Evolutionary conservation across 805 yeast species (phyloP).

Genomic region (Kodamaea nitidulidarum): DNA sequence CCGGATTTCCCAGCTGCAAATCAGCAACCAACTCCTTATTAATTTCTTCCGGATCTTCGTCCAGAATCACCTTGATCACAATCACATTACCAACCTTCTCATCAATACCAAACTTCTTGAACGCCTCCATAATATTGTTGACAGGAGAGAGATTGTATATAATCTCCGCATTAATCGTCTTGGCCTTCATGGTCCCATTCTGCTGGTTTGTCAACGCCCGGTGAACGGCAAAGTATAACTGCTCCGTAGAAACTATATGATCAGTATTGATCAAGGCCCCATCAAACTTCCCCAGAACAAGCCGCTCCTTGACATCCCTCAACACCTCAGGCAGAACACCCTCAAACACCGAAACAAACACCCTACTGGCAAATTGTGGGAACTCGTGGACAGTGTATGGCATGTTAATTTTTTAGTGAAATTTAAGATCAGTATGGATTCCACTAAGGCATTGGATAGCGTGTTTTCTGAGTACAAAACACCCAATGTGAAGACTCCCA

Average conservation of each 20-base stretch:
- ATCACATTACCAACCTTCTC: conserved; percentile 43
- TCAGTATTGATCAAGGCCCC: conserved; percentile 64
- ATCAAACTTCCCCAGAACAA: conserved; percentile 47
- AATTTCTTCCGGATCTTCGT: background rate
- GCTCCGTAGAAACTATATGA: conserved; percentile 57
- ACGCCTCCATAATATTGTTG: conserved; percentile 67
- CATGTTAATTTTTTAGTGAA: background rate
- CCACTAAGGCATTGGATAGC: background rate
- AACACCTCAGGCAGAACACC: conserved; percentile 40
- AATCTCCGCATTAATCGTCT: conserved; percentile 66
- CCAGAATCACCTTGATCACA: conserved; percentile 44
- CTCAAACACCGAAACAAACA: conserved; percentile 42
- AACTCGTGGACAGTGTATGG: conserved; percentile 15
- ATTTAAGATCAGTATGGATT: background rate
- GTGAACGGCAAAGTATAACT: conserved; percentile 56
- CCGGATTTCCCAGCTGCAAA: conserved; percentile 13
- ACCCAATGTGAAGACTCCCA: too few species aligned
- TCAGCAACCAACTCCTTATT: conserved; percentile 21
- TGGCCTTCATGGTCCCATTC: conserved; percentile 53
- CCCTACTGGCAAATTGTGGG: conserved; percentile 45
- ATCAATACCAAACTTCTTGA: conserved; percentile 66
- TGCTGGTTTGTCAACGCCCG: conserved; percentile 53
- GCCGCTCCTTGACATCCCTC: conserved; percentile 39
- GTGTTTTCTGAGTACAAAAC: conserved; percentile 3
- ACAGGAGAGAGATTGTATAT: conserved; percentile 66